Evolutionary conservation across 2,329 filamentous ascomycete genomes (phyloP).

Genomic region (Fusarium siculi): DNA sequence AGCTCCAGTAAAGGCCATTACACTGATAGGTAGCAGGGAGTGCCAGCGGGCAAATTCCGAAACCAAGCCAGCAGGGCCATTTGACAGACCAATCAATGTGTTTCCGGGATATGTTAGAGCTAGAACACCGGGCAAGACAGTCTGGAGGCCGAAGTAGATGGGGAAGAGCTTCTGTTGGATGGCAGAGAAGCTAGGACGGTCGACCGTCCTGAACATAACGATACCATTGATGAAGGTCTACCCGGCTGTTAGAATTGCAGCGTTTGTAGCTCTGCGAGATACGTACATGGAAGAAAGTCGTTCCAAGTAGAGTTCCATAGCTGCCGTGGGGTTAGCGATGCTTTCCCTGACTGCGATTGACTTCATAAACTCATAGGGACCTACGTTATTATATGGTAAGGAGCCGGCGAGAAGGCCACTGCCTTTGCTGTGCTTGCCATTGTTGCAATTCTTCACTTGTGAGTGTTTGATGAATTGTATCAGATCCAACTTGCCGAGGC

Average conservation of each 20-base stretch:
- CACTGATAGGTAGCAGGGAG: conserved; percentile 74
- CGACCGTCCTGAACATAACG: conserved; percentile 79
- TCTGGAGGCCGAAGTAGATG: conserved; percentile 88
- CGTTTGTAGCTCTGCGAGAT: not conserved
- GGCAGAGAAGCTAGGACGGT: conserved; percentile 81
- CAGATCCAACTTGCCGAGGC: conserved; percentile 24
- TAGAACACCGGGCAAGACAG: conserved; percentile 76
- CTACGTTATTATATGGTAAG: conserved; percentile 82
- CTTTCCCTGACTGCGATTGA: not conserved
- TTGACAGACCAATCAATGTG: conserved; percentile 57
- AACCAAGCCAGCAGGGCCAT: conserved; percentile 66
- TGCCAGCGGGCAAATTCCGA: conserved; percentile 69
- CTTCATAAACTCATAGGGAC: conserved; percentile 35
- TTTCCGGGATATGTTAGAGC: conserved; percentile 84
- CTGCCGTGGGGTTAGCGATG: conserved; percentile 57
- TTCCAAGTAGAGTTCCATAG: conserved; percentile 88
- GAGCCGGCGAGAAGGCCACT: conserved; percentile 70
- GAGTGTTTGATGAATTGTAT: conserved; percentile 9
- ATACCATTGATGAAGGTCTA: conserved; percentile 81
- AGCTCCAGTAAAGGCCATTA: conserved; percentile 76
- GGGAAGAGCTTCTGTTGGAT: conserved; percentile 87
- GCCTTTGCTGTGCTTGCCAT: conserved; percentile 62
- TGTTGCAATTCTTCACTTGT: conserved; percentile 27
- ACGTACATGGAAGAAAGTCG: conserved; percentile 82
- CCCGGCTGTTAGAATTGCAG: conserved; percentile 11